Base-by-base conservation (phyloP, 2,329 filamentous ascomycete genomes). In the Aspergillus vadensis region DNA sequence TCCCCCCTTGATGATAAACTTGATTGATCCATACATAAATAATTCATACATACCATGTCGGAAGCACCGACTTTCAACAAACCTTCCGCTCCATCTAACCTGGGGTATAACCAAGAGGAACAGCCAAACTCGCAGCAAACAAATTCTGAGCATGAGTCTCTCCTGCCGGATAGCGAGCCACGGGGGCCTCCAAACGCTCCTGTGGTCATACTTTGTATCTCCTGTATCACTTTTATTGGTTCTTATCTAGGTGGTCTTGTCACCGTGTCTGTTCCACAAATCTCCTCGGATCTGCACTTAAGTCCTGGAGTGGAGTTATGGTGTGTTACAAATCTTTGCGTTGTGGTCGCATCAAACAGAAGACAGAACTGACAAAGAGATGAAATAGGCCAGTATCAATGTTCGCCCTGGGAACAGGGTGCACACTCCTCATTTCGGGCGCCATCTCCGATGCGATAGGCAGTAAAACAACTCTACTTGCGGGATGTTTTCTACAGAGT, bases 401-500 rank as follows among this genome's bases (percentile, higher is more conserved):
- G 80, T 47, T 78, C 78, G 4, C 75, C 5, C 41, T 43, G 0
- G 41, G 41, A 5, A 43, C 41, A 43, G 41, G 41, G 2, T 43
- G 41, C 8, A 43, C 41, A 6, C 41, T 84, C 0, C 74, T 84
- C 3, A 67, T 83, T 2, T 74, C 75, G 3, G 82, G 82, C n/a
- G 78, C 81, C 3, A 67, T 83, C 3, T 74, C 80, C 7, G 81
- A 84, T 70, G 76, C 79, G 0, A 74, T 83, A 6, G 82, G 82
- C 1, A 76, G 72, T 30, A 70, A 78, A 19, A 62, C 72, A 15
- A 75, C 82, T 65, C 81, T 81, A 52, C 71, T 84, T 2, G 67
- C 75, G 0, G 81, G 81, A 2, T 78, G 72, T 21, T 69, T 81
- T 6, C 63, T 82, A 1, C 72, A 79, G 49, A 74, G 73, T 19